Conservation (phyloP, 2,329 filamentous ascomycete species). For the Samsoniella hepiali region DNA sequence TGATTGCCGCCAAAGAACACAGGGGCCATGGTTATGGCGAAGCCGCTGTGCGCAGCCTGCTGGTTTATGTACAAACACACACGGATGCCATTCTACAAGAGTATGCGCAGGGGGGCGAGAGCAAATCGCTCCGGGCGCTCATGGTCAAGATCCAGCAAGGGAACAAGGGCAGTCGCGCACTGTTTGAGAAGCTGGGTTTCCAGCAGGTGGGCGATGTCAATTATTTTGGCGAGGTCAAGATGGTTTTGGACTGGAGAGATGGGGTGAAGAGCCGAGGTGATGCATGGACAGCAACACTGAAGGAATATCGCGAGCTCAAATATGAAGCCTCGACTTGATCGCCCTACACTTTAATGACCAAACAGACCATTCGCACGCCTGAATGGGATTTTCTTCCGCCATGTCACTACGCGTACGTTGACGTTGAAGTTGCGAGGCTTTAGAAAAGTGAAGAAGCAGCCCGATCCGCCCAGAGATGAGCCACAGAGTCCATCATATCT, state of each 20-base stretch:
- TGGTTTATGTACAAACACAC: slow-evolving; percentile 63
- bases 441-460: too few relatives aligned
- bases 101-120: slow-evolving; percentile 28
- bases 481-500: too few relatives aligned
- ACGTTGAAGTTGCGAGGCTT: too few relatives aligned
- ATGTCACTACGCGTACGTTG: too few relatives aligned
- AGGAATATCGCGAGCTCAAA: slow-evolving; percentile 11
- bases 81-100: slow-evolving; percentile 50
- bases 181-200: slow-evolving; percentile 54
- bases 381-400: too few relatives aligned
- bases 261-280: slow-evolving; percentile 24
- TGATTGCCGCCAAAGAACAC: slow-evolving; percentile 64
- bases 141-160: slow-evolving; percentile 58
- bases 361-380: too few relatives aligned
- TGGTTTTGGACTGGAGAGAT: slow-evolving; percentile 40
- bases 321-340: background rate
- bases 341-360: too few relatives aligned
- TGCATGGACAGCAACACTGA: slow-evolving; percentile 23
- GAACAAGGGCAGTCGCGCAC: slow-evolving; percentile 49
- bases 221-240: slow-evolving; percentile 58
- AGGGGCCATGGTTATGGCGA: slow-evolving; percentile 64
- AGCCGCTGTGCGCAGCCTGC: slow-evolving; percentile 62
- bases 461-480: too few relatives aligned
- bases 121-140: slow-evolving; percentile 41
- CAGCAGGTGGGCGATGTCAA: slow-evolving; percentile 49